Evolutionary conservation across 176 grass and related monocot species (phyloP), one percentile per base, ranked within the genome.

Genomic region (Raddia guianensis): DNA sequence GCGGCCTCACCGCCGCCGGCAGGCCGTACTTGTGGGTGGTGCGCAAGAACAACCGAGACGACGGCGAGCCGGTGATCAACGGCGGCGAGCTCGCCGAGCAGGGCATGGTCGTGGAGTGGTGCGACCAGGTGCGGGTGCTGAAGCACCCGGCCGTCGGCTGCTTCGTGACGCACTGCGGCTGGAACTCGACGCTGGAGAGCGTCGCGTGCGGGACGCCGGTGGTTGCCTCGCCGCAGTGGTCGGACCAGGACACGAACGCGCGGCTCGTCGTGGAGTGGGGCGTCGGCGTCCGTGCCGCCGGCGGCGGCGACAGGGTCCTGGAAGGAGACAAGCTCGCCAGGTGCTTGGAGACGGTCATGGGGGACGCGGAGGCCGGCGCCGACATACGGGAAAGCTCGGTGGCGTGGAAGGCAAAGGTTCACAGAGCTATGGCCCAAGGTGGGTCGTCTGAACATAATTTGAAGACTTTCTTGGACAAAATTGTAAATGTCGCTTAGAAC

Each of bases 131-230:
- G 77, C 32, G 57, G 16, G 90, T 92, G 15, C 63, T 92, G 32
- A 80, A 74, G 19, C 89, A 84, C 33, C 49, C 34, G 8, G 49
- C 81, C 3, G 62, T 89, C 7, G 78, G 83, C 12, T 90, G 82
- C 82, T 82, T 81, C 12, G 79, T 90, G 66, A 85, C 82, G 45
- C 90, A 91, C 79, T 85, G 90, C 63, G 90, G 90, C 0, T 91
- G 90, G 90, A 91, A 91, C 90, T 91, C 90, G 3, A 46, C 61
- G 45, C 2, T 88, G n/a, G 89, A 91, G 77, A 43, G 18, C 45
- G 48, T 78, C 32, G 32, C 48, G 8, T 52, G 51, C 40, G 77
- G 77, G 13, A 6, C 19, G n/a, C 40, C 77, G 19, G 37, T 69
- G 37, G n/a, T 80, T n/a, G 19, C 65, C 11, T 64, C 44, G 65